Base-by-base conservation (phyloP, 148 eudicot species). In the Heliosperma pusillum region DNA sequence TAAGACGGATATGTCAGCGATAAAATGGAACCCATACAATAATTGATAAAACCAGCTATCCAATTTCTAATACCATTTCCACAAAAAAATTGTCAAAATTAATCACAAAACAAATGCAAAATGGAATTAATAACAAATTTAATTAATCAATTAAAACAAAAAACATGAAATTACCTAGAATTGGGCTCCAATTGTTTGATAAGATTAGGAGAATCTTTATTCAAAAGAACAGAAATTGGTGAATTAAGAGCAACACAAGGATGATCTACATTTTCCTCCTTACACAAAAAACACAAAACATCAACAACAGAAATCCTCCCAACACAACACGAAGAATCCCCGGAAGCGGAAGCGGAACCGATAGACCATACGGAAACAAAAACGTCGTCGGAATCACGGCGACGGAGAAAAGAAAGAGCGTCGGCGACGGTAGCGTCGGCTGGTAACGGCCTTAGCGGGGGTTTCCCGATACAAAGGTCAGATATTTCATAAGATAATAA, bases 401-500 rank as follows among this genome's bases (percentile, higher is more conserved):
- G 80, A 60, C 85, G 91, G 52, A 94, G 79, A 15, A 84, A 85
- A n/a, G 90, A 66, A 17, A 90, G 45, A 7, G 97, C 90, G 73
- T 86, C 92, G 72, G 84, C 68, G 74, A 87, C 80, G 73, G 93
- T 86, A 77, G 93, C 86, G 60, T 85, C 44, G 72, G 36, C 44
- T 7, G 91, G 79, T 27, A 94, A 76, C 21, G 82, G 79, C 83
- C 84, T 85, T 71, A 91, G 69, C 77, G 90, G 78, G 44, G 97
- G 97, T 77, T 94, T 94, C n/a, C 98, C 98, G 24, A 94, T 78
- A 81, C 97, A 90, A 21, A 94, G 79, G 47, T 94, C 98, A 0
- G 97, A 88, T 2, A 91, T 80, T 47, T 91, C 90, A 69, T 78
- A 80, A 15, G 81, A 80, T 63, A 90, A 63, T 5, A 89, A 71